These are phyloP conservation scores for Themeda triandra DNA, from an alignment of 176 grass and related monocot genomes.

Conservation along the genomic window DNA sequence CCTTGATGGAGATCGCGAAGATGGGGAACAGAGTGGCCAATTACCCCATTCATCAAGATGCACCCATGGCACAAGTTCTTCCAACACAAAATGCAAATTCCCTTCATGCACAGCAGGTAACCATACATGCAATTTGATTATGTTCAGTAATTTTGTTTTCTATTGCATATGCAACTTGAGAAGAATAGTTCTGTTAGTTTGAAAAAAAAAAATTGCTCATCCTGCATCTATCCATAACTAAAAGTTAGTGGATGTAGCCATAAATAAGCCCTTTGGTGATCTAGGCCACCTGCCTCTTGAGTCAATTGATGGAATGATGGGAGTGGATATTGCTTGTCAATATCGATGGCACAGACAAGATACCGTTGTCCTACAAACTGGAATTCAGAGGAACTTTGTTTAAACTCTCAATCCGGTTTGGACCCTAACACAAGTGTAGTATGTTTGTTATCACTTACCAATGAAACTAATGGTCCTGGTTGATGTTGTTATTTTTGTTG, in stretches of 20 bases:
- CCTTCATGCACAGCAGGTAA: conserved; percentile 72
- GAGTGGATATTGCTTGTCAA: conserved; percentile 7
- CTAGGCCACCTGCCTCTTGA: neutral
- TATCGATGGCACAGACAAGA: neutral
- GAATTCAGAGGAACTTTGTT: neutral
- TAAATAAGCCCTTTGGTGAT: neutral
- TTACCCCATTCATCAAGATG: conserved; percentile 70
- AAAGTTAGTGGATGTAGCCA: neutral
- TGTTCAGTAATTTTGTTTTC: conserved; percentile 1
- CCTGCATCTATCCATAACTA: neutral
- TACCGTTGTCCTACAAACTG: neutral
- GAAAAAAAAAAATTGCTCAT: neutral
- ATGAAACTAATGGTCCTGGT: neutral
- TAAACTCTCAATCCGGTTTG: neutral
- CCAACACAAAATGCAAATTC: conserved; percentile 69
- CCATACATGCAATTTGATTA: conserved; percentile 13
- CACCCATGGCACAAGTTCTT: conserved; percentile 54
- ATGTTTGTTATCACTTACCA: neutral
- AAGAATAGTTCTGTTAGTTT: neutral
- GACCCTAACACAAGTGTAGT: neutral
- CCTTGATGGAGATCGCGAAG: conserved; percentile 73
- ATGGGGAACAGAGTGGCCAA: conserved; percentile 50
- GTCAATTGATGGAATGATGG: neutral
- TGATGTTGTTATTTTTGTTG: neutral
- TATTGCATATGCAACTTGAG: neutral